Conservation (phyloP, 768 basidiomycete species). For the Lactarius vividus region DNA sequence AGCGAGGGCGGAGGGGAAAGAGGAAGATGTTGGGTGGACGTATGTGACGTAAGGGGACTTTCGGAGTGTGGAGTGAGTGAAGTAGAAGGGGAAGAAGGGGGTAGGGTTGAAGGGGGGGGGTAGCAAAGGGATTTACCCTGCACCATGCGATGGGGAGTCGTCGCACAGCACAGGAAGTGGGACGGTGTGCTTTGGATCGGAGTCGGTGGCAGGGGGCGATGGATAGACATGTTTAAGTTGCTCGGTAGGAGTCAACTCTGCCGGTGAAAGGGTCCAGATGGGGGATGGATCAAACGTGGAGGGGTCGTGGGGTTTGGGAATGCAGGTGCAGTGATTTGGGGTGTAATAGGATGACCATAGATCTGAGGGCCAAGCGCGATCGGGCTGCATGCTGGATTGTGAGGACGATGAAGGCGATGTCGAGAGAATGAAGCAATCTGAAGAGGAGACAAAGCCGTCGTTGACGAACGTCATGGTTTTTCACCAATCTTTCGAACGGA, state of each 20-base stretch:
- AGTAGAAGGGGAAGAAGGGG: background rate
- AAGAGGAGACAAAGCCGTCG: slow-evolving; percentile 14
- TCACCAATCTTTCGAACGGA: slow-evolving; percentile 23
- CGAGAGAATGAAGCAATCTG: slow-evolving; percentile 5
- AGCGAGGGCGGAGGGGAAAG: slow-evolving; percentile 28
- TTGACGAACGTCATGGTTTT: slow-evolving; percentile 23
- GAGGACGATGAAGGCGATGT: slow-evolving; percentile 18
- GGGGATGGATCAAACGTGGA: slow-evolving; percentile 21
- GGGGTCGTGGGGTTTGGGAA: slow-evolving; percentile 22
- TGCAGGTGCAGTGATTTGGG: slow-evolving; percentile 21
- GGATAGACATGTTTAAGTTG: slow-evolving; percentile 24
- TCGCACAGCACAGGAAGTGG: slow-evolving; percentile 25
- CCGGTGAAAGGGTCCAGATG: slow-evolving; percentile 5
- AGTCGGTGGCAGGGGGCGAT: slow-evolving; percentile 28
- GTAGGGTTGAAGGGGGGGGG: slow-evolving; percentile 11
- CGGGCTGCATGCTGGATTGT: slow-evolving; percentile 16
- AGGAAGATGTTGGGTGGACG: slow-evolving; percentile 16
- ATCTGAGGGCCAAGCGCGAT: slow-evolving; percentile 14
- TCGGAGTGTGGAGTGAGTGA: background rate
- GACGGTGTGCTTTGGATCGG: slow-evolving; percentile 29
- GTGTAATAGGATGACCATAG: slow-evolving; percentile 20
- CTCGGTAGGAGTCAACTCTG: background rate
- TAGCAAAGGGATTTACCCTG: background rate
- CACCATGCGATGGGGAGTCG: slow-evolving; percentile 14
- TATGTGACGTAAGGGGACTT: slow-evolving; percentile 23